Evolutionary conservation across 2,329 filamentous ascomycete genomes (phyloP), one percentile per base, ranked within the genome.

Genomic region (Cercospora citrullina): DNA sequence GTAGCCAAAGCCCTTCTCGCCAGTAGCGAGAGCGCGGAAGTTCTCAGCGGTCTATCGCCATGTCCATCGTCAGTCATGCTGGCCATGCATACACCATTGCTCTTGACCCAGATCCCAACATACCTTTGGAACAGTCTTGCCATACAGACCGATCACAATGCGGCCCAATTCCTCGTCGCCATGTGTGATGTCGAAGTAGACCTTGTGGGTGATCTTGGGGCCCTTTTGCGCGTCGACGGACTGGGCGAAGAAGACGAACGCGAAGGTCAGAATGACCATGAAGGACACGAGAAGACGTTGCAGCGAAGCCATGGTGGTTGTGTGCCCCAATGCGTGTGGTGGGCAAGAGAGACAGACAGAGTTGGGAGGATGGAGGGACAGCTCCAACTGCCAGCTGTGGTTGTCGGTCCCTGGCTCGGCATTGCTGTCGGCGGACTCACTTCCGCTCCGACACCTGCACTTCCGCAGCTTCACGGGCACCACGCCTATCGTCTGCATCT

Each of bases 1-100:
- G 79, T 94, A 96, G 72, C 92, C 92, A 78, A 89, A 94, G 77
- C 91, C 92, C 85, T 94, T 92, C 87, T 94, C 90, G 79, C 91
- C 91, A 72, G 91, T 94, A 74, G 91, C 90, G 72, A 96, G 86
- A 78, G 90, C 90, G 76, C 91, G 89, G 86, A 90, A 91, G 86
- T 92, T 91, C 82, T 90, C 87, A 68, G 86, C 83, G 16, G 88
- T 90, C 87, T 87, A 64, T 26, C 42, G 16, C 55, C 60, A 60
- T 23, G 39, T 23, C 36, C 36, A 21, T 57, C 23, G 30, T 68
- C 68, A 66, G 63, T 14, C n/a, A 16, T 33, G n/a, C 23, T 21
- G 26, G 59, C 42, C 5, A 14, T 57, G 10, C 5, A 6, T 26
- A 26, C 23, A 26, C 48, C 48, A n/a, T 28, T 55, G 48, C 48